Evolutionary conservation across 1,284 basidiomycete genomes (phyloP), one percentile per base, ranked within the genome.

Genomic region (Veloporphyrellus conicus): DNA sequence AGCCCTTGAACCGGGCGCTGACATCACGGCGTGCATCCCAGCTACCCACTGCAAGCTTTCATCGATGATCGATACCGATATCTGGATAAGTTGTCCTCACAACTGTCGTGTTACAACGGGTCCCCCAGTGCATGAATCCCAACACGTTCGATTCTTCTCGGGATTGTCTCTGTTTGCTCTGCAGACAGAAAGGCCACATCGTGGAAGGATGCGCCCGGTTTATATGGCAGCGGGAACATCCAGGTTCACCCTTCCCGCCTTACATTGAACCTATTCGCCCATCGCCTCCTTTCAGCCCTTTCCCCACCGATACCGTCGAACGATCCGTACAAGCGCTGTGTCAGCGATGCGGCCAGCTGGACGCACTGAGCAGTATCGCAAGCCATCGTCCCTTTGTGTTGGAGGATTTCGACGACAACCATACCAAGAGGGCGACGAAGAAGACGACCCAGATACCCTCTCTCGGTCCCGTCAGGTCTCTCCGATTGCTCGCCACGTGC

Each of bases 401-500:
- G 22, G 38, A 38, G 3, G 54, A 53, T 19, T 3, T 38, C 12
- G 39, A 42, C 2, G 6, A 25, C 1, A 11, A 31, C 11, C 15
- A 15, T 28, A 10, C 36, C 10, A 32, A 32, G 16, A 48, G 14
- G n/a, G 45, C 19, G 34, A 43, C 15, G n/a, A 54, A 14, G 11
- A 49, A 43, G n/a, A 44, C 16, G 29, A 35, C 22, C 1, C 46
- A 25, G 25, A 46, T 60, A n/a, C 38, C 32, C 15, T 4, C 44
- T 7, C 46, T 59, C 3, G 48, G 48, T 10, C 47, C 37, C 22
- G 15, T 58, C 6, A 9, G 1, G n/a, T 50, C 43, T 2, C 43
- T 60, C 14, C 27, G 34, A 19, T 18, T 58, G 3, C 51, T 48
- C 18, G 39, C 53, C 3, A 47, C 48, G 5, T 50, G 53, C 18